Conservation (phyloP, 352 stramenopile genomes). For the Phytopythium delawarense region DNA sequence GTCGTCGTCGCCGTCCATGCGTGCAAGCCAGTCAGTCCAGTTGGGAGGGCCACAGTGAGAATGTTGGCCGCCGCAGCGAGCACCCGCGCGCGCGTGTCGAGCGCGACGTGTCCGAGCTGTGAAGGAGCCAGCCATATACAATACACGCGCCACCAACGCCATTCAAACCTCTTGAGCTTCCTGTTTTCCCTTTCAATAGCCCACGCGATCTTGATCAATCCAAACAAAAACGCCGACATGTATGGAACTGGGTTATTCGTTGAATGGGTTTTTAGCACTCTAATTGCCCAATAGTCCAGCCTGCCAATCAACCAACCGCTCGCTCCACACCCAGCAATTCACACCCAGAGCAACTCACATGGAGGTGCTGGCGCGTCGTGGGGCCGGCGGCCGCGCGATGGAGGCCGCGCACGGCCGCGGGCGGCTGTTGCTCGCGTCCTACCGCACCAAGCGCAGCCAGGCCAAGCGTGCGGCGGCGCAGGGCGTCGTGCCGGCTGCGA, state of each 20-base stretch:
- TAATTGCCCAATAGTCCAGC: neutral
- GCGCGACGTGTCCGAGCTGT: neutral
- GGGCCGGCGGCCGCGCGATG: slow-evolving; percentile 9
- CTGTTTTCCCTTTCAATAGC: neutral
- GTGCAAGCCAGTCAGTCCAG: neutral
- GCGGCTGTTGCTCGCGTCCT: slow-evolving; percentile 33
- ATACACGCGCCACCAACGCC: neutral
- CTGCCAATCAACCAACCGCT: slow-evolving; percentile 11
- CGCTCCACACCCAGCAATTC: neutral
- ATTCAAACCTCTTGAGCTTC: neutral
- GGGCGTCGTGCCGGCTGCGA: neutral
- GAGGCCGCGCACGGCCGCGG: slow-evolving; percentile 8
- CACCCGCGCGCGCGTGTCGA: neutral
- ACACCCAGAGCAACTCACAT: slow-evolving; percentile 11
- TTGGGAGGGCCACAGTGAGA: neutral
- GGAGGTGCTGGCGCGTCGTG: slow-evolving; percentile 35
- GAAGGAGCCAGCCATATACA: neutral
- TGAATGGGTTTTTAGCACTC: neutral
- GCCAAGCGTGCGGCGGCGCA: slow-evolving; percentile 28
- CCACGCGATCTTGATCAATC: neutral
- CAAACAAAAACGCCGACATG: no score
- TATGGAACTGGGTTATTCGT: neutral
- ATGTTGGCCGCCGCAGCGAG: neutral
- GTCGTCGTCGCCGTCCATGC: neutral
- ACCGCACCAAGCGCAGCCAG: slow-evolving; percentile 48